Conservation (phyloP, 345 rosid genomes). For the Gynandropsis gynandra region DNA sequence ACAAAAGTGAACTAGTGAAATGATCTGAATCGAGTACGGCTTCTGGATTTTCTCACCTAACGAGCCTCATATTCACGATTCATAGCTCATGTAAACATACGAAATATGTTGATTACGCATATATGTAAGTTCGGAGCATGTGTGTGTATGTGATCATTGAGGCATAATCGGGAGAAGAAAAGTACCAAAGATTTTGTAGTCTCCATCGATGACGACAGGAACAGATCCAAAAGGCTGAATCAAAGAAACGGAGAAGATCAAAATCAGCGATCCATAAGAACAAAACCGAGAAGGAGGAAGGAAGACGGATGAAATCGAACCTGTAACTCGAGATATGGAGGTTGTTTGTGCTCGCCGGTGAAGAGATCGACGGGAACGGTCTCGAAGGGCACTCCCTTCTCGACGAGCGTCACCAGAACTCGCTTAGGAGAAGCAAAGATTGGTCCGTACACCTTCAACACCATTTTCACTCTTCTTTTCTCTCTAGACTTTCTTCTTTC, state of each 20-base stretch:
- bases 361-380: slow-evolving; percentile 50
- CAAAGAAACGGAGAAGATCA: neutral
- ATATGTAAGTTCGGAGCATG: neutral
- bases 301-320: slow-evolving; percentile 24
- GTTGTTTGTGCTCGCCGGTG: slow-evolving; percentile 54
- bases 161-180: neutral
- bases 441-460: slow-evolving; percentile 58
- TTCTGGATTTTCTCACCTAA: too few relatives aligned
- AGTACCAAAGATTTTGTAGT: slow-evolving; percentile 56
- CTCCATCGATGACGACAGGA: slow-evolving; percentile 70
- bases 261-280: neutral
- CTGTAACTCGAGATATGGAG: slow-evolving; percentile 54
- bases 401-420: slow-evolving; percentile 35
- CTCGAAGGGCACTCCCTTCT: slow-evolving; percentile 54
- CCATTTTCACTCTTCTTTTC: slow-evolving; percentile 30
- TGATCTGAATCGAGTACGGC: too few relatives aligned
- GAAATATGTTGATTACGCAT: neutral
- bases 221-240: slow-evolving; percentile 62
- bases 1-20: too few relatives aligned
- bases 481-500: neutral
- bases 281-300: neutral
- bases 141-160: neutral
- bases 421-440: slow-evolving; percentile 47
- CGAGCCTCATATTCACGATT: too few relatives aligned
- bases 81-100: too few relatives aligned